Percentiles rank a stretch among this genome's conserved stretches.
These are phyloP conservation scores for Hyphopichia pseudoburtonii DNA, from an alignment of 1,139 yeast genomes.

Conservation along the genomic window DNA sequence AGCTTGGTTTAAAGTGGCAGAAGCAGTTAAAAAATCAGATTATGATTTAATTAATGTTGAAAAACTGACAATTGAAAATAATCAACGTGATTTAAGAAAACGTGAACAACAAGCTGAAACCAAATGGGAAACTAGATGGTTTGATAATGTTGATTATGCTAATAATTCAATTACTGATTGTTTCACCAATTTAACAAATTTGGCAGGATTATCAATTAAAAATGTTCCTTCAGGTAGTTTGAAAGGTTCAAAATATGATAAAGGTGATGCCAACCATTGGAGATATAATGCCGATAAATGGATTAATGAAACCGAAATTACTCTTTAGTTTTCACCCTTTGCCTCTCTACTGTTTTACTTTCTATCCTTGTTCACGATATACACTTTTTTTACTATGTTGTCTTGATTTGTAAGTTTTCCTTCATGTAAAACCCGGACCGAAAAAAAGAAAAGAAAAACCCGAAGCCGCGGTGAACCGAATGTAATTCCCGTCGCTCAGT, in stretches of 20 bases:
- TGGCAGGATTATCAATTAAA: constrained; percentile 57
- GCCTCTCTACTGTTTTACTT: too few species aligned
- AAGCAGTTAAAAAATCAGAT: constrained; percentile 75
- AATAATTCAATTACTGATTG: constrained; percentile 33
- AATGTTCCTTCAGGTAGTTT: constrained; percentile 70
- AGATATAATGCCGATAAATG: constrained; percentile 57
- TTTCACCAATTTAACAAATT: constrained; percentile 51
- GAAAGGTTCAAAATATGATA: constrained; percentile 51
- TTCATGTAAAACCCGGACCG: too few species aligned
- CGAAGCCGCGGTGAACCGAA: too few species aligned
- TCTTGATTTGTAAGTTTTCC: too few species aligned
- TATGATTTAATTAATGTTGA: constrained; percentile 71
- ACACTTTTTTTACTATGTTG: too few species aligned
- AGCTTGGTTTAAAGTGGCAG: constrained; percentile 88
- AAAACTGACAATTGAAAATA: constrained; percentile 76
- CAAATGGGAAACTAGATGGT: constrained; percentile 80
- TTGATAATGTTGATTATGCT: constrained; percentile 53
- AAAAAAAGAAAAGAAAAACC: too few species aligned
- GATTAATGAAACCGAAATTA: constrained; percentile 60
- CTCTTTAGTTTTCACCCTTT: too few species aligned
- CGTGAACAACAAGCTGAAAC: constrained; percentile 62
- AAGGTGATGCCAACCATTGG: constrained; percentile 62
- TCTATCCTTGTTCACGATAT: too few species aligned
- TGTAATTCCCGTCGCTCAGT: too few species aligned
- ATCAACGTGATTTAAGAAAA: constrained; percentile 78